These are phyloP conservation scores for Amanita brunnescens DNA, from an alignment of 768 basidiomycete species.

Conservation along the genomic window DNA sequence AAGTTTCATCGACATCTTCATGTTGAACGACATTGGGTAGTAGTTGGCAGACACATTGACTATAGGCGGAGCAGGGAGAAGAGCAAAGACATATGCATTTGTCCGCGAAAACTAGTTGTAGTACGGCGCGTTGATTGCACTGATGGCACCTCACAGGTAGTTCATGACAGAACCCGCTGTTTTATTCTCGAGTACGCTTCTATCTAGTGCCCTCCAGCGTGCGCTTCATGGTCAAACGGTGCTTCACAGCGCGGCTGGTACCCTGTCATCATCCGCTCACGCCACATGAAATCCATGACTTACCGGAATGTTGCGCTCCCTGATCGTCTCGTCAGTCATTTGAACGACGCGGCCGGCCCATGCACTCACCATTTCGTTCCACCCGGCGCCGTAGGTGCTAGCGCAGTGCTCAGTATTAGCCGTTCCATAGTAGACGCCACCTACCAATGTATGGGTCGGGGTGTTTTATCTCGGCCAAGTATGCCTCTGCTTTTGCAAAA, in stretches of 20 bases:
- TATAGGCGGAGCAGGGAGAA: not conserved
- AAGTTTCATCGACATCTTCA: too few species aligned
- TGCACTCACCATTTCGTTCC: constrained; percentile 87
- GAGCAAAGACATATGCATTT: constrained; percentile 58
- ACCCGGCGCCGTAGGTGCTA: constrained; percentile 77
- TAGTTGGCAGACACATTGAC: too few species aligned
- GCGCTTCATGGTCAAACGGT: constrained; percentile 53
- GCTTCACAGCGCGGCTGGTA: constrained; percentile 57
- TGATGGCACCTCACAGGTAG: constrained; percentile 68
- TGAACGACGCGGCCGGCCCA: constrained; percentile 7
- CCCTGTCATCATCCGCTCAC: not conserved
- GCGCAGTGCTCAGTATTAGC: not conserved
- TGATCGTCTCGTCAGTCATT: constrained; percentile 16
- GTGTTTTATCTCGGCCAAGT: constrained; percentile 58
- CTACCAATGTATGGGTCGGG: constrained; percentile 92
- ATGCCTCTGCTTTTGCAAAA: constrained; percentile 71
- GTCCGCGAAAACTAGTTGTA: constrained; percentile 92
- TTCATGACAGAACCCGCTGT: constrained; percentile 27
- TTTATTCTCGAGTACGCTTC: not conserved
- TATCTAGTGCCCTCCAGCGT: constrained; percentile 25
- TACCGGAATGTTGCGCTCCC: constrained; percentile 83
- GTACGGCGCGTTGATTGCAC: constrained; percentile 78
- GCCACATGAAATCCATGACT: constrained; percentile 16
- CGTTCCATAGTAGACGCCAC: constrained; percentile 23
- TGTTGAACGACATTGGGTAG: not conserved